Evolutionary conservation across 2,329 filamentous ascomycete genomes (phyloP), one percentile per base, ranked within the genome.

Genomic region (Bipolaris sorokiniana): DNA sequence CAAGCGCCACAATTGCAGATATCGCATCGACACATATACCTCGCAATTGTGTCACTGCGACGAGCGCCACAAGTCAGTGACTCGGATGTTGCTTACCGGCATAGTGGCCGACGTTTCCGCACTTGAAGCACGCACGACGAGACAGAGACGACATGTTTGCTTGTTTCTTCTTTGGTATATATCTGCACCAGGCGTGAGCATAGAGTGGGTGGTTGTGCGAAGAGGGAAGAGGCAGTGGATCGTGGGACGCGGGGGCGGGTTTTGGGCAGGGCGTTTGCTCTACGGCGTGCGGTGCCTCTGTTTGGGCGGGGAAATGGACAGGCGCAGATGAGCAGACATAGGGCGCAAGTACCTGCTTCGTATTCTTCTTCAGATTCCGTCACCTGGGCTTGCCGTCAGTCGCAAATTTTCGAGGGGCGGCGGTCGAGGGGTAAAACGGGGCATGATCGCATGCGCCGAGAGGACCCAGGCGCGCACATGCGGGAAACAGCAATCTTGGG

Each of bases 71-170:
- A 26, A 55, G 61, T 57, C 57, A 49, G 58, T 58, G 62, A 53
- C 38, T 56, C 45, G 15, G 46, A 58, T 59, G 58, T 49, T 56
- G 58, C 76, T 69, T 74, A 79, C 77, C 77, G 66, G 84, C 82
- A 72, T 83, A 84, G 73, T 83, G 81, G 56, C 81, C 79, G 63
- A 83, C 79, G 65, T 82, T 80, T 70, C 79, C 80, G 75, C 79
- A 83, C 76, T 81, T 82, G 76, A 82, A 83, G 77, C 81, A 83
- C 62, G 81, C 81, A 65, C 81, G 80, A 68, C 81, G 81, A 67
- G 80, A 81, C 62, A 83, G 79, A 62, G 81, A 82, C 68, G 80
- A 82, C 81, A 83, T 83, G 55, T 66, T 42, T 79, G 55, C 65
- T 75, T 54, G 56, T 59, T 74, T 69, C 70, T 74, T 71, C 66